Base-by-base conservation (phyloP, 768 basidiomycete species). In the Thelephora ganbajun region DNA sequence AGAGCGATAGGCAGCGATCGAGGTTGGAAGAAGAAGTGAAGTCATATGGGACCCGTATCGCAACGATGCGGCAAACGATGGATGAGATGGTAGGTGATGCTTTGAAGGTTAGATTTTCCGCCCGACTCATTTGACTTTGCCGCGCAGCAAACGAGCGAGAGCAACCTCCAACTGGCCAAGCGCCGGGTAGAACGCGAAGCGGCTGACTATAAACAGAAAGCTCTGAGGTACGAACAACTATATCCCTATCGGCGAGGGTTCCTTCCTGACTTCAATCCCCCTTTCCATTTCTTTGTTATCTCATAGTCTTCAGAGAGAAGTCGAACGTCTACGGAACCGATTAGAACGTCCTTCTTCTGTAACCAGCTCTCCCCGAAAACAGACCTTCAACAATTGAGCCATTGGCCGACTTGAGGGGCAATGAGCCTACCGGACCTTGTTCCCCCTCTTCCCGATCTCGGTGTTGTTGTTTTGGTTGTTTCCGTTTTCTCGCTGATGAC, bases 151-250 rank as follows among this genome's bases (percentile, higher is more conserved):
- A 80, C 77, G 16, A 70, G 71, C 37, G 83, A 80, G 62, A 77
- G 67, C 51, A 68, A 72, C n/a, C 66, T 87, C 2, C 77, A 80
- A 54, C 69, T 81, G 11, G 75, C 73, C 19, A 86, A 86, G 61
- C 77, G 85, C 30, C 72, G 83, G 37, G 81, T 80, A 34, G 86
- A 87, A 55, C 72, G 83, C 35, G 85, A 89, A 54, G 81, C 80
- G 26, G 74, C 66, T 5, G 85, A 89, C 53, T 77, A 74, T 56
- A 83, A 77, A 60, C 81, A 85, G 60, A 75, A 74, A 51, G 70
- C 77, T 36, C 66, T 86, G 13, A 76, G 71, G 84, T 86, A 55
- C 45, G 80, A 49, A 23, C 7, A 41, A 1, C 26, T 30, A 4
- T 9, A 30, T 30, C 26, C 26, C 9, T 30, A 9, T 9, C 4